phyloP scores from a whole-genome alignment of 1,139 yeast genomes.

The Ashbya aceris region DNA sequence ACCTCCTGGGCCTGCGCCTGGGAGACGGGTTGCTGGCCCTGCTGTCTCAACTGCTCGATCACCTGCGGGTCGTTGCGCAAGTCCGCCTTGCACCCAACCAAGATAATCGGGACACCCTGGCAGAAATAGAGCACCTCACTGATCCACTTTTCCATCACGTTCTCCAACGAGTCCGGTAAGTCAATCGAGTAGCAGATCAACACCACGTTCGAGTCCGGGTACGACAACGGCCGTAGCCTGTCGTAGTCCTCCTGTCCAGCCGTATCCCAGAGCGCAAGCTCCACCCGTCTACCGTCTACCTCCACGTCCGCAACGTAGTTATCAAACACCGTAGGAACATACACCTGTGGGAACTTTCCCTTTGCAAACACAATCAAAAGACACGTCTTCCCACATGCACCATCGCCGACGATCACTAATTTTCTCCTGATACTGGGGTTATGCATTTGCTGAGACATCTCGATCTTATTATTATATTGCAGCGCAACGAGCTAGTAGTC shows the following conservation, averaged over 20 bases:
- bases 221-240: conserved; percentile 83
- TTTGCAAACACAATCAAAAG: conserved; percentile 76
- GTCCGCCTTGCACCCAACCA: conserved; percentile 88
- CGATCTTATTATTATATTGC: background rate
- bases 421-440: conserved; percentile 38
- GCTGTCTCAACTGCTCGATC: conserved; percentile 62
- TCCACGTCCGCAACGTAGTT: conserved; percentile 90
- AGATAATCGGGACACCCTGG: conserved; percentile 86
- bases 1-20: conserved; percentile 73
- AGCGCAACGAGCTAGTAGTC: conserved; percentile 1
- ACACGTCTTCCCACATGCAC: conserved; percentile 77
- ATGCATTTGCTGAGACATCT: conserved; percentile 28
- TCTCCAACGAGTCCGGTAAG: conserved; percentile 84
- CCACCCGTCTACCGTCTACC: conserved; percentile 88
- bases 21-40: conserved; percentile 67
- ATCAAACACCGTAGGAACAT: conserved; percentile 91
- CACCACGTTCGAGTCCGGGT: conserved; percentile 87
- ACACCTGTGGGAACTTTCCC: conserved; percentile 91
- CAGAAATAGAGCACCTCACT: conserved; percentile 89
- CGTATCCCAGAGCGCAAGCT: conserved; percentile 93
- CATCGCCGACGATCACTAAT: conserved; percentile 79
- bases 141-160: conserved; percentile 90
- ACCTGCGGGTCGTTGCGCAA: conserved; percentile 73
- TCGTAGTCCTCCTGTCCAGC: conserved; percentile 96
- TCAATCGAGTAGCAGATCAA: conserved; percentile 86